Base-by-base conservation (phyloP, 331 rosid species). In the Pyrus hybrid region DNA sequence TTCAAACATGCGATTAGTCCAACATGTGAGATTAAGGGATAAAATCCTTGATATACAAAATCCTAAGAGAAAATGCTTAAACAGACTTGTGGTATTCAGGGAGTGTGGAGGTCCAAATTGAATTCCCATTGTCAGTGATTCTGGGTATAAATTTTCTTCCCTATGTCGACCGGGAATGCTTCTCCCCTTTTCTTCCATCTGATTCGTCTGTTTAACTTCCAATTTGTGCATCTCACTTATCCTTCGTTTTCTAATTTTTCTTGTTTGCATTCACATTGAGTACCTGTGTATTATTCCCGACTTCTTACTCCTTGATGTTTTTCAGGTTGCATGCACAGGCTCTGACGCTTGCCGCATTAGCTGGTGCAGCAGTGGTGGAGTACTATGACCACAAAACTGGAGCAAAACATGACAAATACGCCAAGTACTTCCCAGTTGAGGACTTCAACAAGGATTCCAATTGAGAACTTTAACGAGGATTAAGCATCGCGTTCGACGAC, bases 281-380 rank as follows among this genome's bases (percentile, higher is more conserved):
- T 63, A 17, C 22, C 3, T 58, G 26, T 35, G 18, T 18, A 17
- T 43, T 61, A 45, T 47, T 45, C 45, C 49, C 32, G 12, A 74
- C 14, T 49, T 61, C 63, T 62, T 75, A 29, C 76, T 76, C 14
- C 54, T 17, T 7, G 14, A 26, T 75, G 56, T 68, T 30, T 70
- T 71, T 79, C 90, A 95, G 97, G 97, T 80, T 95, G 85, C 93
- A 95, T 35, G 99, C 97, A 3, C 99, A 95, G 90, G 99, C 93
- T 77, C 82, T 92, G 16, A 95, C 99, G 2, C 86, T 95, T 6
- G 97, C 93, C 21, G 99, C 97, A 41, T 74, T 95, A 51, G 91
- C 91, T 1, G 99, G 97, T 22, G 96, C 96, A 13, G 99, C 97
- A 8, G 84, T 83, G 58, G 99, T 90, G 7, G 99, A 92, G 75